Base-by-base conservation (phyloP, 257 asterid species). In the Solanum sparsipilum region DNA sequence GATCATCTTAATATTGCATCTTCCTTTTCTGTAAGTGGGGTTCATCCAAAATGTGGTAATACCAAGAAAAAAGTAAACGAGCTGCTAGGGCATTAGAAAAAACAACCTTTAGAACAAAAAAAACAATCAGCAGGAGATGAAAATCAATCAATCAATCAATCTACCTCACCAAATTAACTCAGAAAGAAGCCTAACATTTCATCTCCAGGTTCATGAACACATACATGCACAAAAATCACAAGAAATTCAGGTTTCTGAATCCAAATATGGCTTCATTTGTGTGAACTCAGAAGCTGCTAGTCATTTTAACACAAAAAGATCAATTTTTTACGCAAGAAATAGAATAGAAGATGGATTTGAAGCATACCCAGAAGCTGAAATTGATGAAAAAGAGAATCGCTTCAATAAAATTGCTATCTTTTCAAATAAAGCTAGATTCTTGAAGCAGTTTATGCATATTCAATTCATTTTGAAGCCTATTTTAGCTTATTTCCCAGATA, bases 301-400 rank as follows among this genome's bases (percentile, higher is more conserved):
- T 71, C 25, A 72, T 11, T 4, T 65, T 65, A 74, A 60, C 84
- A 74, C 75, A 35, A 10, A 36, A 56, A 70, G 23, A 70, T 70
- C 75, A 70, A 6, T 0, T 68, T 27, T 68, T 68, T 29, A 70
- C 38, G 2, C 83, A n/a, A 86, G 31, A 73, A 31, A 58, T 4
- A 38, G 13, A 10, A 44, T 15, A 63, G 84, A 84, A 88, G 9
- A 32, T 31, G 46, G 88, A 74, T 65, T 78, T 9, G 41, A 68
- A 86, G 76, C 87, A 35, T 88, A 89, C 90, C 90, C 34, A 29
- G 85, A 67, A 79, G 87, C 88, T 73, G 10, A 86, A 74, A 74
- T 48, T 11, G 87, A 32, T 34, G 75, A 78, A 82, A 84, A 83
- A n/a, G 70, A 46, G 71, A 15, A 88, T 86, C 65, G 86, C 87